These are phyloP conservation scores for Pleurozium schreberi DNA, from an alignment of 225 moss, liverwort and hornwort species.

Conservation along the genomic window DNA sequence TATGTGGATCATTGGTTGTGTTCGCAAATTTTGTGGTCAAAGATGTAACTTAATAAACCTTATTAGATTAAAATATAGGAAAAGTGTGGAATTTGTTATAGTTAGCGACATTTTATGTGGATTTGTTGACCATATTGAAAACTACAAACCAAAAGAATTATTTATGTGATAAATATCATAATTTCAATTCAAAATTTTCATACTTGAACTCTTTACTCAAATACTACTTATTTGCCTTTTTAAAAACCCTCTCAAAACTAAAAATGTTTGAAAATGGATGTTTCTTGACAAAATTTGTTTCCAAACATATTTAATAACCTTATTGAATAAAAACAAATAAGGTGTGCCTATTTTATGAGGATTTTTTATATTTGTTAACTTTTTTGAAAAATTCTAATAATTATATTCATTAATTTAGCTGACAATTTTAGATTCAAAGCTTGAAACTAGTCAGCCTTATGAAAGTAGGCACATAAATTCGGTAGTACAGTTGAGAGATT, in stretches of 20 bases:
- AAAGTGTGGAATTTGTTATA: not conserved
- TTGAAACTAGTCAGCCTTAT: not conserved
- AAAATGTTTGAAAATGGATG: not conserved
- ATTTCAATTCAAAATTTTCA: not conserved
- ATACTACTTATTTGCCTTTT: not conserved
- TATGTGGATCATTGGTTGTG: not conserved
- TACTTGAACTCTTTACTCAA: not conserved
- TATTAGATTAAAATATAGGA: not conserved
- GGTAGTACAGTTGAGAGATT: not conserved
- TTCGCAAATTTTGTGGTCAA: not conserved
- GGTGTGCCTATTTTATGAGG: fast-evolving
- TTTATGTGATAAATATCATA: not conserved
- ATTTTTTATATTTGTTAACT: not conserved
- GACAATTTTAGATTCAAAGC: not conserved
- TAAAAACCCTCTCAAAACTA: not conserved
- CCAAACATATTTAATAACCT: not conserved
- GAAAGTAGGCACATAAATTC: not conserved
- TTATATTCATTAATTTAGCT: not conserved
- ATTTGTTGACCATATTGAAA: not conserved
- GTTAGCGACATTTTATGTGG: not conserved
- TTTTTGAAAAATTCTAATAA: not conserved
- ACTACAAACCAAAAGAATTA: not conserved
- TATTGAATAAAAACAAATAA: too few relatives aligned
- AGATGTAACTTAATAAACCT: not conserved
- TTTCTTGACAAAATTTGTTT: not conserved